Base-by-base conservation (phyloP, 164 flowering plant species). In the Nymphaea thermarum region DNA sequence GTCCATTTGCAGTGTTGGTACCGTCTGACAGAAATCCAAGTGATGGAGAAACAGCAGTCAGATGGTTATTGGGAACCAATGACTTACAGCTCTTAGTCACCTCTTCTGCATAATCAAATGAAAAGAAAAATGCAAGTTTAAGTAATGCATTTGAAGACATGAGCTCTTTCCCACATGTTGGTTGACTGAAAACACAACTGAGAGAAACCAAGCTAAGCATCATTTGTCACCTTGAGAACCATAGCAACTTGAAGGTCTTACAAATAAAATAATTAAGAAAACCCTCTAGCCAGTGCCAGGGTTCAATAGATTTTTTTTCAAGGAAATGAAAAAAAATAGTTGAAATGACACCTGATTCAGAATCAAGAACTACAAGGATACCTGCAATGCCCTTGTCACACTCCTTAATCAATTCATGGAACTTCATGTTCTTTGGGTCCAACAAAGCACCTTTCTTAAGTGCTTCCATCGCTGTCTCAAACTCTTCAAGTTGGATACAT, bases 401-500 rank as follows among this genome's bases (percentile, higher is more conserved):
- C 74, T 91, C 92, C 71, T 82, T 77, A 68, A 94, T 88, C 73
- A 87, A 76, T 25, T 80, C 82, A 16, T 81, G 72, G 73, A 90
- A 94, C 80, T 95, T 85, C 16, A 84, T 70, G 67, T 91, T 90
- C 47, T 74, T 85, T 17, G 89, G 79, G 4, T 86, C 82, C 75
- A 91, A 76, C 68, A 86, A 25, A 77, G 87, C 85, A 75, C 97
- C 99, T 36, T 62, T 67, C 75, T 86, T 90, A 70, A 94, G 71
- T 41, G 99, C 92, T 45, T 80, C 76, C 77, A 86, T 94, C 11
- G 97, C 96, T 70, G 96, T 90, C 68, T 91, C 82, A 77, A 86
- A 94, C 63, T 94, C 99, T 77, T 93, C 93, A 65, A 93, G 90
- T 75, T 84, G 84, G 25, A 90, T 64, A 72, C 96, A 88, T 2